These are phyloP conservation scores for Chlamydomonas schloesseri DNA, from an alignment of 139 green algal species.

Conservation along the genomic window DNA sequence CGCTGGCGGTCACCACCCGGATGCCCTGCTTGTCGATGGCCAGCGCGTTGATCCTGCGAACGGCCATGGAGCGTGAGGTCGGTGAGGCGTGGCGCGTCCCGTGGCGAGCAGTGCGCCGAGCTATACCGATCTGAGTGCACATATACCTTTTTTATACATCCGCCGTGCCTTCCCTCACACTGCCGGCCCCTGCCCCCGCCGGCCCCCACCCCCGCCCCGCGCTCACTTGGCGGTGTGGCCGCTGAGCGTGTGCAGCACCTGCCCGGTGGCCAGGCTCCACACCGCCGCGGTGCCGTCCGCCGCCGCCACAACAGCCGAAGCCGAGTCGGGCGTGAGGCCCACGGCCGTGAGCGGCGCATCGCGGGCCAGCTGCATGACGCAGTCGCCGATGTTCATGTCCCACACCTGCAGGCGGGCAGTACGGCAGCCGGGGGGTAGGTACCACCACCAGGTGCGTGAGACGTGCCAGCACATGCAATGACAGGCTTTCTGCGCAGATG, in stretches of 20 bases:
- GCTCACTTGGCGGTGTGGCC: constrained; percentile 50
- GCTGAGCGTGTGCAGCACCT: constrained; percentile 64
- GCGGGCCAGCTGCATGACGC: constrained; percentile 71
- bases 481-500: too few relatives aligned
- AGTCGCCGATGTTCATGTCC: constrained; percentile 93
- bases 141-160: too few relatives aligned
- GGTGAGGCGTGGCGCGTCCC: too few relatives aligned
- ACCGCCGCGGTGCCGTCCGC: constrained; percentile 69
- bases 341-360: constrained; percentile 63
- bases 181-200: too few relatives aligned
- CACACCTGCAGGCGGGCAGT: constrained; percentile 79
- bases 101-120: too few relatives aligned
- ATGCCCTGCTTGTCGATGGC: constrained; percentile 61
- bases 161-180: too few relatives aligned
- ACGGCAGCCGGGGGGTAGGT: background rate
- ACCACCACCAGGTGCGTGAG: too few relatives aligned
- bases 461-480: too few relatives aligned
- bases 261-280: constrained; percentile 70
- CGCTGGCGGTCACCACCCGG: constrained; percentile 34
- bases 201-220: background rate
- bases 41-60: constrained; percentile 63
- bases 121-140: too few relatives aligned
- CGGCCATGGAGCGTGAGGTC: background rate
- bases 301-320: constrained; percentile 60
- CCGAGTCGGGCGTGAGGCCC: constrained; percentile 66